These are phyloP conservation scores for Blastobotrys parvus DNA, from an alignment of 805 yeast genomes.

Conservation along the genomic window DNA sequence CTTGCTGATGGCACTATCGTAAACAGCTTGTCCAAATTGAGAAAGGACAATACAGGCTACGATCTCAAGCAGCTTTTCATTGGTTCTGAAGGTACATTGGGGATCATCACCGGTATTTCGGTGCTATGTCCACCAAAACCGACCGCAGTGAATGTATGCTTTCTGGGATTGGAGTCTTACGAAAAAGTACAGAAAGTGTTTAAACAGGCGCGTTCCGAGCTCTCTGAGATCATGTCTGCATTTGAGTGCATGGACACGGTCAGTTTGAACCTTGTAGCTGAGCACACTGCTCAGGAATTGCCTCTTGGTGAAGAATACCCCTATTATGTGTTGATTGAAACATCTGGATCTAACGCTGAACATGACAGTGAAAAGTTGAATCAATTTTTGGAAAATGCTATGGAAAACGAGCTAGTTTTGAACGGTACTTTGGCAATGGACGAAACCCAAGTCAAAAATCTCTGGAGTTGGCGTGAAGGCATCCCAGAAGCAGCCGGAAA, in stretches of 20 bases:
- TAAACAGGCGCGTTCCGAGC: constrained; percentile 65
- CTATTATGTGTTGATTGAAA: constrained; percentile 86
- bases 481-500: constrained; percentile 82
- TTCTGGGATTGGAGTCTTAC: constrained; percentile 71
- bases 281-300: constrained; percentile 48
- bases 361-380: constrained; percentile 92
- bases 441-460: constrained; percentile 69
- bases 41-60: constrained; percentile 94
- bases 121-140: constrained; percentile 87
- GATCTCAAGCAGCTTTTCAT: constrained; percentile 88
- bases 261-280: constrained; percentile 37
- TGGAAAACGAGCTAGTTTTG: constrained; percentile 76
- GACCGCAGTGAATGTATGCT: constrained; percentile 76
- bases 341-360: constrained; percentile 88
- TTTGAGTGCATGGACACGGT: constrained; percentile 88
- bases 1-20: constrained; percentile 79
- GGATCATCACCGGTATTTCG: constrained; percentile 84
- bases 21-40: constrained; percentile 70
- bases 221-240: constrained; percentile 81
- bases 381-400: constrained; percentile 67
- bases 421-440: constrained; percentile 97
- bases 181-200: constrained; percentile 81
- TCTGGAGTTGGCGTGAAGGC: constrained; percentile 96
- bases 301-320: constrained; percentile 83
- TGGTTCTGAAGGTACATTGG: constrained; percentile 91